These are phyloP conservation scores for Malbranchea cinnamomea DNA, from an alignment of 2,329 filamentous ascomycete genomes.

Conservation along the genomic window DNA sequence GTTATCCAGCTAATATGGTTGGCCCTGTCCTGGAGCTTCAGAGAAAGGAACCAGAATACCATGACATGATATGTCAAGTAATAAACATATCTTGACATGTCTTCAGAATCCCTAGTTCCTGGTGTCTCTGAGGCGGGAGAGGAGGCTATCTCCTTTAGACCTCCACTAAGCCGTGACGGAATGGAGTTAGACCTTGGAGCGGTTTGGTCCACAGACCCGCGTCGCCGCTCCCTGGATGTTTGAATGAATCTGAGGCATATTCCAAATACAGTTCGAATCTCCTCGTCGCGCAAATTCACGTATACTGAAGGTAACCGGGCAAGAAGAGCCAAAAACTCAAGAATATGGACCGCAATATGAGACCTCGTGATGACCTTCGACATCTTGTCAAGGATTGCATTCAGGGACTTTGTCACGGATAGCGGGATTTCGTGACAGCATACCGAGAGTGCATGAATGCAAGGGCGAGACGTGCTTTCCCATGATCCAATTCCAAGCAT, in stretches of 20 bases:
- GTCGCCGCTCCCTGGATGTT: slow-evolving; percentile 54
- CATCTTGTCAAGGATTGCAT: slow-evolving; percentile 82
- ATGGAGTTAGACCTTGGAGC: slow-evolving; percentile 20
- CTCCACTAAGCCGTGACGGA: slow-evolving; percentile 28
- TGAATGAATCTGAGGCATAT: slow-evolving; percentile 91
- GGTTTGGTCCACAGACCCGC: slow-evolving; percentile 19
- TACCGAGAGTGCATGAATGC: slow-evolving; percentile 86
- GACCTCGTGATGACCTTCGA: slow-evolving; percentile 90
- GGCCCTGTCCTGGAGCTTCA: slow-evolving; percentile 70
- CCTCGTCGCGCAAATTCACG: slow-evolving; percentile 77
- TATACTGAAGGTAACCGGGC: slow-evolving; percentile 73
- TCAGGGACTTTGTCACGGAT: slow-evolving; percentile 71
- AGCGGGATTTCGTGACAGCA: slow-evolving; percentile 89
- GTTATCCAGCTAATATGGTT: slow-evolving; percentile 84
- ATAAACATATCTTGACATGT: slow-evolving; percentile 85
- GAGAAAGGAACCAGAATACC: slow-evolving; percentile 86
- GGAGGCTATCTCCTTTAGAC: slow-evolving; percentile 27
- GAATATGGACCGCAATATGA: slow-evolving; percentile 79
- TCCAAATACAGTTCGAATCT: slow-evolving; percentile 86
- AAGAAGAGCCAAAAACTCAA: slow-evolving; percentile 86
- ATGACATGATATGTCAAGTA: slow-evolving; percentile 90
- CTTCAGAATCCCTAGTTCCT: slow-evolving; percentile 42
- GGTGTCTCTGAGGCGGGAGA: slow-evolving; percentile 15
- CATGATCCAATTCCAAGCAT: slow-evolving; percentile 69
- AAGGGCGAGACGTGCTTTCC: slow-evolving; percentile 78